Conservation (phyloP, 2,329 filamentous ascomycete genomes). For the Monilinia fructicola region DNA sequence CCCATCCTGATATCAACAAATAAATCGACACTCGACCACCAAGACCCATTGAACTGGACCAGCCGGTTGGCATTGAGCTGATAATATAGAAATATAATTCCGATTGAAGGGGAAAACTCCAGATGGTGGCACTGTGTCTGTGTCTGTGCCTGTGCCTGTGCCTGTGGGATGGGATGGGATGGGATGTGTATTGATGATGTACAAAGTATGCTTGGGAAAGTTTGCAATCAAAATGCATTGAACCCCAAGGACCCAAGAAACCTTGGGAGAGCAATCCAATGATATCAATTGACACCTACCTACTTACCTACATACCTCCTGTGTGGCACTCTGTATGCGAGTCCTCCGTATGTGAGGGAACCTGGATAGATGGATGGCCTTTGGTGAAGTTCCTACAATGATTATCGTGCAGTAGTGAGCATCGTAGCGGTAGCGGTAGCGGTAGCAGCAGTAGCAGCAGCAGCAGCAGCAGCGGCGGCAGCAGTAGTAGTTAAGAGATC, state of each 20-base stretch:
- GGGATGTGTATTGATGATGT: no score
- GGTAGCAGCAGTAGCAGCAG: neutral
- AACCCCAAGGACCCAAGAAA: neutral
- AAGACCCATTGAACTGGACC: slow-evolving; percentile 15
- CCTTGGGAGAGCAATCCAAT: neutral
- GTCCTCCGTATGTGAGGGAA: neutral
- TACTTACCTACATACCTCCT: no score
- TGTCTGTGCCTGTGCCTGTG: no score
- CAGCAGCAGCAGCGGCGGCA: neutral
- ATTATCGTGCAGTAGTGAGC: slow-evolving; percentile 17
- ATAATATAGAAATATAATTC: slow-evolving; percentile 1
- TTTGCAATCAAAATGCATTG: neutral
- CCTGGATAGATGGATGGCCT: neutral
- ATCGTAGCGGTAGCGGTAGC: no score
- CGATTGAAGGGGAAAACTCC: neutral
- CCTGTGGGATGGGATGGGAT: neutral
- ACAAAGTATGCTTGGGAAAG: neutral
- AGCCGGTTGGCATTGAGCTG: neutral
- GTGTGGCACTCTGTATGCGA: no score
- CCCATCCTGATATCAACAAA: neutral
- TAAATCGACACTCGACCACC: neutral
- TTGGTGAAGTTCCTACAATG: slow-evolving; percentile 13
- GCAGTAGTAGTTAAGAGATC: neutral
- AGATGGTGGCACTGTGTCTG: neutral
- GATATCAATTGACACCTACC: neutral